Conservation (phyloP, 2,329 filamentous ascomycete genomes). For the Penicillium brevicompactum region DNA sequence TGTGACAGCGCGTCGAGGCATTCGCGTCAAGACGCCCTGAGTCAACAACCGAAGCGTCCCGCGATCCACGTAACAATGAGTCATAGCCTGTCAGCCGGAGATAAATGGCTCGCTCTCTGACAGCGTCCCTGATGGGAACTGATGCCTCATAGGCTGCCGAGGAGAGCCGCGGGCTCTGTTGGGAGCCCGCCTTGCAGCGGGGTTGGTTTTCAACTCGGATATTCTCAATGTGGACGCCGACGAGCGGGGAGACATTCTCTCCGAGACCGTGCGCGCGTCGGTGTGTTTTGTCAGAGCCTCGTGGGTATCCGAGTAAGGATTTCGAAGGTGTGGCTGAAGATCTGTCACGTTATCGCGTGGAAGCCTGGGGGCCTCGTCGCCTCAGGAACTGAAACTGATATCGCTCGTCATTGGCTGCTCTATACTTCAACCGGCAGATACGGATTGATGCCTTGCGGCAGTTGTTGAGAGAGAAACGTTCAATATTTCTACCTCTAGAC, state of each 20-base stretch:
- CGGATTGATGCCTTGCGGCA: neutral
- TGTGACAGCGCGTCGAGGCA: constrained; percentile 7
- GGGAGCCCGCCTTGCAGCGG: neutral
- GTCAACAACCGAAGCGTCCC: neutral
- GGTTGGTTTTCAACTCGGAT: constrained; percentile 6
- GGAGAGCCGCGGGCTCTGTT: neutral
- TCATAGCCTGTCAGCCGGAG: neutral
- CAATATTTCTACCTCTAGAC: too few species aligned
- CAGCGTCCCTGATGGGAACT: neutral
- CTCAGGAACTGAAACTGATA: constrained; percentile 2
- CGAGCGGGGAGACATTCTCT: neutral
- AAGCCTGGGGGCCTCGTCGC: constrained; percentile 1
- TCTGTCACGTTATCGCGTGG: neutral
- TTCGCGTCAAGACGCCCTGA: neutral
- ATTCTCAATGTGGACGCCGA: constrained; percentile 5
- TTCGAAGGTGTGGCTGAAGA: constrained; percentile 5
- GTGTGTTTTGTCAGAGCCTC: neutral
- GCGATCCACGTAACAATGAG: constrained; percentile 1
- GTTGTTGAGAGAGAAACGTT: neutral
- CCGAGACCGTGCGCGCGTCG: neutral
- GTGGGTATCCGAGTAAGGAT: neutral
- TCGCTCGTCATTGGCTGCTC: constrained; percentile 5
- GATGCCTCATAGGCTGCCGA: neutral
- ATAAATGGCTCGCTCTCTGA: neutral
- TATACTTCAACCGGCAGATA: constrained; percentile 1